Conservation (phyloP, 2,329 filamentous ascomycete genomes). For the Mycosphaerella sp. region DNA sequence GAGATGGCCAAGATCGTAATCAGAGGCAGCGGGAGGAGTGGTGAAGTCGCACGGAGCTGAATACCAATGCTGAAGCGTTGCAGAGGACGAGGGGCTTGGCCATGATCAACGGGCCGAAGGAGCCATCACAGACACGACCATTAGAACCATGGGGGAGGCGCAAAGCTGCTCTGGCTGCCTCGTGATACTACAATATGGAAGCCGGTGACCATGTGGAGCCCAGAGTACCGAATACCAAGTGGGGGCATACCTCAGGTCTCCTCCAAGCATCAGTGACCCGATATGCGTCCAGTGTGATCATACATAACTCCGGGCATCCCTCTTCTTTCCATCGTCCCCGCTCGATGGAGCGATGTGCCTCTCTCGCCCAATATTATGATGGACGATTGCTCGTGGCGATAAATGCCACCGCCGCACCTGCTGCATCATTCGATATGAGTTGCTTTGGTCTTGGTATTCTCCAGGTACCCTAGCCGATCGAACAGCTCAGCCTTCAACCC, state of each 20-base stretch:
- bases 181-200: background rate
- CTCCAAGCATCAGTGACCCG: background rate
- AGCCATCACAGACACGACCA: conserved; percentile 1
- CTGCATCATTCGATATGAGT: background rate
- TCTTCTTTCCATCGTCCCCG: too few species aligned
- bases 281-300: background rate
- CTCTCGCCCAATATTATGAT: background rate
- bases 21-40: too few species aligned
- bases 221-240: background rate
- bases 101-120: background rate
- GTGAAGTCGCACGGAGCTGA: background rate
- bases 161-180: background rate
- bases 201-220: background rate
- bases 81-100: background rate
- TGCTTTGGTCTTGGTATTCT: background rate
- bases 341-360: background rate
- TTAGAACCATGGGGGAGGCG: background rate
- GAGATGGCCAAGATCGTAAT: background rate
- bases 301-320: background rate
- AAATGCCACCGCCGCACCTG: background rate
- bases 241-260: background rate
- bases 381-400: too few species aligned
- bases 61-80: background rate
- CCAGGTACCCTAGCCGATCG: background rate
- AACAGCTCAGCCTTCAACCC: background rate